Evolutionary conservation across 2,329 filamentous ascomycete species (phyloP).

Genomic region (Fusarium anguioides): DNA sequence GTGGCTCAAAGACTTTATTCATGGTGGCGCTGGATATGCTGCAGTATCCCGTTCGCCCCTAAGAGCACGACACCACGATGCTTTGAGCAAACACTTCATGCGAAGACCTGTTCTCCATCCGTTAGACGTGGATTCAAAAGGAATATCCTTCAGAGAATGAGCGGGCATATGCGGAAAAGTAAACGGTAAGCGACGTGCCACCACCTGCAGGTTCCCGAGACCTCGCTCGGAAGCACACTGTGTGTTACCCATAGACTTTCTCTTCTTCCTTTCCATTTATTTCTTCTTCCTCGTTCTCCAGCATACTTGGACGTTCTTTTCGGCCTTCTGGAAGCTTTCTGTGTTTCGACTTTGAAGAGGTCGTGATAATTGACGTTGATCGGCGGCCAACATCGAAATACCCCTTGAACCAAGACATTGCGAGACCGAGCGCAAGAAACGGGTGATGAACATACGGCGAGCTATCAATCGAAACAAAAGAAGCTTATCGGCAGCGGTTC

Average conservation of each 20-base stretch:
- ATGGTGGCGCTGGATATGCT: background rate
- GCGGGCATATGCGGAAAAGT: background rate
- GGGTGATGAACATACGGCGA: rapidly evolving
- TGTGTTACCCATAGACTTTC: background rate
- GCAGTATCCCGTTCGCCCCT: background rate
- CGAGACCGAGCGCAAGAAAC: background rate
- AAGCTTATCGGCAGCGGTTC: background rate
- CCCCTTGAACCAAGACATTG: background rate
- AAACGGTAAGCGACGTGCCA: background rate
- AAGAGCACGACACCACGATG: background rate
- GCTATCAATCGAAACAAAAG: background rate
- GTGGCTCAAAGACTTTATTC: background rate
- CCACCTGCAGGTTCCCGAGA: conserved; percentile 11
- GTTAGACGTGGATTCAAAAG: background rate
- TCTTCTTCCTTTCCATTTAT: background rate
- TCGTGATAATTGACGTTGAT: background rate
- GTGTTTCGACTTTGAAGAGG: background rate
- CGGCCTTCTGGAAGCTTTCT: no score
- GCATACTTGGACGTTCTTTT: rapidly evolving
- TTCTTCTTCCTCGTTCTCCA: background rate
- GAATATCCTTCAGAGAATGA: rapidly evolving
- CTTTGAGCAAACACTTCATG: background rate
- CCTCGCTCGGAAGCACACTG: background rate
- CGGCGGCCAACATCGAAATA: background rate
- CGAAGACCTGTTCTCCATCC: background rate